A percentile compares a stretch with the other conserved stretches of the same genome.
These are phyloP conservation scores for Alternaria sp. DNA, from an alignment of 2,329 filamentous ascomycete genomes.

Conservation along the genomic window DNA sequence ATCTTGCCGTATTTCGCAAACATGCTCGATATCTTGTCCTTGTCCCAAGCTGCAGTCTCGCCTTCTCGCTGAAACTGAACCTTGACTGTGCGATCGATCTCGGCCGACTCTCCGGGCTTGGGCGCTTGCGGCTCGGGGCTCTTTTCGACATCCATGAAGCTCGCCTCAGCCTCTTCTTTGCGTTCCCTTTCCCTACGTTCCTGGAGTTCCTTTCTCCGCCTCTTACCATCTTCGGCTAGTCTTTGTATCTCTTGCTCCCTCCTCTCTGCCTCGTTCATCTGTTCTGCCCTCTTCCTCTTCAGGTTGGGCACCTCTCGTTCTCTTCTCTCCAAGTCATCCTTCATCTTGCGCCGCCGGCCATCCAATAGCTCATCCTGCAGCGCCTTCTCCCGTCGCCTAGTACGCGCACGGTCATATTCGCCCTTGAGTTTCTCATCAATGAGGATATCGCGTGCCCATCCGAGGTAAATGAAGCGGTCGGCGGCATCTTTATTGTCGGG, in stretches of 20 bases:
- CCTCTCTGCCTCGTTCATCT: slow-evolving; percentile 63
- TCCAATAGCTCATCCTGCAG: slow-evolving; percentile 77
- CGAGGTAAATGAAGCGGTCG: slow-evolving; percentile 83
- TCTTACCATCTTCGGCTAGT: slow-evolving; percentile 58
- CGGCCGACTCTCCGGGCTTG: slow-evolving; percentile 51
- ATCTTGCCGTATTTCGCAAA: slow-evolving; percentile 66
- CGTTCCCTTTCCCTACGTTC: slow-evolving; percentile 63
- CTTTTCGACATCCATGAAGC: slow-evolving; percentile 44
- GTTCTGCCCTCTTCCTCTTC: slow-evolving; percentile 56
- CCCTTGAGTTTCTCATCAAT: slow-evolving; percentile 73
- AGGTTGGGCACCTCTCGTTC: slow-evolving; percentile 62
- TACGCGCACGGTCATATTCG: slow-evolving; percentile 79
- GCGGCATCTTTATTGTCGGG: slow-evolving; percentile 67
- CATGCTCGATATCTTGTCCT: slow-evolving; percentile 55
- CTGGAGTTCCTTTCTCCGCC: slow-evolving; percentile 64
- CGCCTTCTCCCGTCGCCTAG: slow-evolving; percentile 73
- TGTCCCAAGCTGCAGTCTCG: slow-evolving; percentile 54
- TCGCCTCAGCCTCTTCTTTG: slow-evolving; percentile 57
- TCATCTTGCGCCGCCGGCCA: slow-evolving; percentile 75
- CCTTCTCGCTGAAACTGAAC: slow-evolving; percentile 63
- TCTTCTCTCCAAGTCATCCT: slow-evolving; percentile 83
- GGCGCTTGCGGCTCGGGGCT: slow-evolving; percentile 27
- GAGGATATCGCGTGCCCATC: slow-evolving; percentile 86
- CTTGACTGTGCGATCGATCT: slow-evolving; percentile 66
- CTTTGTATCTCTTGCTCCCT: slow-evolving; percentile 61